Conservation (phyloP, 1,139 yeast genomes). For the Magnusiomyces fungicola region DNA sequence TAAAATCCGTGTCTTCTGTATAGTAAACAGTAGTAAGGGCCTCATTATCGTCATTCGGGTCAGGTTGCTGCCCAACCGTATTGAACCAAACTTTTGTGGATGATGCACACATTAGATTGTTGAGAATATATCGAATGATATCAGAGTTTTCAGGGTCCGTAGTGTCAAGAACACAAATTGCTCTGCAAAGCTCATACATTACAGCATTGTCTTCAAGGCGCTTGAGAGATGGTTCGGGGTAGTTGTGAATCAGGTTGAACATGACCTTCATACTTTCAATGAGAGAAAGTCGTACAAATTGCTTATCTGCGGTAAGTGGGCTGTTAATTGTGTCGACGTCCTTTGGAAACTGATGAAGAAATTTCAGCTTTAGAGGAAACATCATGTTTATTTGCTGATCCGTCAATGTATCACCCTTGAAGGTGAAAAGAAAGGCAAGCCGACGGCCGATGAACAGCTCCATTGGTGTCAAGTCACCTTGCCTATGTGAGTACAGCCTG, state of each 20-base stretch:
- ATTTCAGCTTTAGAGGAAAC: not conserved
- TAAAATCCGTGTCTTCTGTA: not conserved
- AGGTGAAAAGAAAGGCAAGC: constrained; percentile 1
- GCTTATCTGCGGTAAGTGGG: not conserved
- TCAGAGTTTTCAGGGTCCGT: not conserved
- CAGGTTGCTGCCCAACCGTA: not conserved
- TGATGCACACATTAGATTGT: not conserved
- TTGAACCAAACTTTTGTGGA: not conserved
- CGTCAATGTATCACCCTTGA: not conserved
- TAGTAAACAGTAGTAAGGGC: not conserved
- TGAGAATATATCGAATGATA: not conserved
- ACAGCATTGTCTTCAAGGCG: not conserved
- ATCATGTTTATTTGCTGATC: not conserved
- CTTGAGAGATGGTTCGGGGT: not conserved
- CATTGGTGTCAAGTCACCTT: not conserved
- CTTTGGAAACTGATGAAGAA: not conserved
- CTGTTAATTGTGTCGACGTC: not conserved
- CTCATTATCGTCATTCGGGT: not conserved
- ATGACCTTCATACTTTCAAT: constrained; percentile 1
- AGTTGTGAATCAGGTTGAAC: constrained; percentile 2
- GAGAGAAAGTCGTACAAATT: not conserved
- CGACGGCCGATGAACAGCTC: not conserved
- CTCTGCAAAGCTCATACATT: not conserved
- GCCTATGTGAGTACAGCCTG: not conserved
- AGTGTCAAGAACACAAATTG: not conserved